A percentile compares a stretch with the other conserved stretches of the same genome.
phyloP scores from a whole-genome alignment of 768 basidiomycete genomes.

The Lactarius tabidus region DNA sequence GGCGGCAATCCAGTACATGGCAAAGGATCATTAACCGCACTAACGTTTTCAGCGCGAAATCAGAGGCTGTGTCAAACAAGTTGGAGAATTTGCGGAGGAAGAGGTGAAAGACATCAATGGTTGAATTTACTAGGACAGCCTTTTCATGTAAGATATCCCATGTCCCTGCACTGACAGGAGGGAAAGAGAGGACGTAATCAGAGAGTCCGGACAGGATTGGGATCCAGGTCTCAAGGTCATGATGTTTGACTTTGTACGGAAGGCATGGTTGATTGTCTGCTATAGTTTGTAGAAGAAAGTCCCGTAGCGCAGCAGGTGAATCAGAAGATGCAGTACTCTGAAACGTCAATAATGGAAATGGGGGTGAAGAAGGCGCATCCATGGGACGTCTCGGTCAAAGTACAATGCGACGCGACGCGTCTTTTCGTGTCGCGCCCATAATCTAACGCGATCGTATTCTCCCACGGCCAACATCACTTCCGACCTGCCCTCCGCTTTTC shows the following conservation, averaged over 20 bases:
- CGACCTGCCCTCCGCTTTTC: constrained; percentile 75
- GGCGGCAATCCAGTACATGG: constrained; percentile 55
- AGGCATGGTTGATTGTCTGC: constrained; percentile 19
- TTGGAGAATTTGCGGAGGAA: constrained; percentile 46
- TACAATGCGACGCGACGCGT: constrained; percentile 1
- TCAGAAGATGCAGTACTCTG: constrained; percentile 15
- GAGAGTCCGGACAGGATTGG: constrained; percentile 44
- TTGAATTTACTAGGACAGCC: constrained; percentile 48
- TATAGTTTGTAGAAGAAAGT: constrained; percentile 22
- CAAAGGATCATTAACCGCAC: constrained; percentile 51
- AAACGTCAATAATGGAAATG: constrained; percentile 23
- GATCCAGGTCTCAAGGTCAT: constrained; percentile 44
- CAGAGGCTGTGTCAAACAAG: constrained; percentile 45
- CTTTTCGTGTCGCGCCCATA: constrained; percentile 2
- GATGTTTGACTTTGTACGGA: constrained; percentile 18
- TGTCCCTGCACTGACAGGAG: constrained; percentile 44
- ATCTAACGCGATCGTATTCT: not conserved
- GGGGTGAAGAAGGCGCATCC: constrained; percentile 21
- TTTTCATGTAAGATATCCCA: constrained; percentile 59
- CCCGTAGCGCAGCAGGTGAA: constrained; percentile 25
- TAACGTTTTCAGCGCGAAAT: constrained; percentile 48
- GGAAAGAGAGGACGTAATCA: constrained; percentile 54
- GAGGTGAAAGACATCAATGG: constrained; percentile 51
- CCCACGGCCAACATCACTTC: constrained; percentile 41
- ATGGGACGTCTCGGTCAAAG: constrained; percentile 18